Evolutionary conservation across 768 basidiomycete species (phyloP).

Genomic region (Omphalotus guepiniiformis): DNA sequence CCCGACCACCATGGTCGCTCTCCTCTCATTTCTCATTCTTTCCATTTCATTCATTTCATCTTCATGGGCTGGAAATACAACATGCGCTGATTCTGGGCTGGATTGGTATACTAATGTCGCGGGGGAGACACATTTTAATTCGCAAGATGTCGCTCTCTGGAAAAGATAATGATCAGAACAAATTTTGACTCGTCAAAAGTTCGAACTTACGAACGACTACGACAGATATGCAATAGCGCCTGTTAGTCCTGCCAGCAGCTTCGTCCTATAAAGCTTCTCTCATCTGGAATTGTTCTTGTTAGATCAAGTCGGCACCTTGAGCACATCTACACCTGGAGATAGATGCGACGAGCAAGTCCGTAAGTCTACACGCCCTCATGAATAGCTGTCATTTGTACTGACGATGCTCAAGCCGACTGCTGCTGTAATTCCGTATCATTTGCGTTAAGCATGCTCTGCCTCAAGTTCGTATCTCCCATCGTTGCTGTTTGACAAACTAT

Average conservation of each 20-base stretch:
- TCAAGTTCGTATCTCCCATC: conserved; percentile 16
- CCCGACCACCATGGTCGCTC: conserved; percentile 1
- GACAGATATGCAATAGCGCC: conserved; percentile 20
- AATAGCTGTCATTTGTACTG: not conserved
- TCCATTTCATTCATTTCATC: not conserved
- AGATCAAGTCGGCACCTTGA: conserved; percentile 21
- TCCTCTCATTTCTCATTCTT: not conserved
- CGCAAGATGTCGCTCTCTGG: not conserved
- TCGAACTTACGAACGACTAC: conserved; percentile 21
- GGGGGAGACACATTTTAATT: conserved; percentile 24
- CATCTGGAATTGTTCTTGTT: not conserved
- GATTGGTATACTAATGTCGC: conserved; percentile 22
- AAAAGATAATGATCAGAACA: not conserved
- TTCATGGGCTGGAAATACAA: conserved; percentile 10
- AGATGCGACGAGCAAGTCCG: conserved; percentile 20
- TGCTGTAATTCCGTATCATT: conserved; percentile 24
- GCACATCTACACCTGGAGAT: conserved; percentile 17
- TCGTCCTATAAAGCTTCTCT: too few relatives aligned
- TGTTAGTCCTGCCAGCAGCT: conserved; percentile 14
- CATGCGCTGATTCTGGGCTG: conserved; percentile 18
- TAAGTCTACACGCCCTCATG: not conserved
- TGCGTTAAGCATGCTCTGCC: conserved; percentile 22
- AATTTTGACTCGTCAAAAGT: conserved; percentile 9
- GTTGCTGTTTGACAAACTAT: not conserved
- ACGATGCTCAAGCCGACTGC: conserved; percentile 14